Evolutionary conservation across 345 rosid genomes (phyloP).

Genomic region (Murraya paniculata): DNA sequence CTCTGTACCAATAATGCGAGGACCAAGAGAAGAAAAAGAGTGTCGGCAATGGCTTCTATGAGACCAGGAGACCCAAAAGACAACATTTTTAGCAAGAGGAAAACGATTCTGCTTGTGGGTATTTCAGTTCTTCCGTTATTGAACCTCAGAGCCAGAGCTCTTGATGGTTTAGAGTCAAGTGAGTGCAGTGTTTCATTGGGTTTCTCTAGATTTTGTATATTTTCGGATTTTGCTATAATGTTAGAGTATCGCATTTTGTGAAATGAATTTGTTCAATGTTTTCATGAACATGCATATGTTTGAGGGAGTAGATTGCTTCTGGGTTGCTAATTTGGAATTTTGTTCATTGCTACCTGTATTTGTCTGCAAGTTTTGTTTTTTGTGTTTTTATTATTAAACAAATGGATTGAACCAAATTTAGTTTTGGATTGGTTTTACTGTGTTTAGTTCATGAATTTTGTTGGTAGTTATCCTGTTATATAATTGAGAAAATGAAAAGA

Average conservation of each 20-base stretch:
- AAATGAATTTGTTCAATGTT: slow-evolving; percentile 1
- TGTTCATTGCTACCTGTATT: not conserved
- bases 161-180: slow-evolving; percentile 33
- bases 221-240: not conserved
- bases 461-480: not conserved
- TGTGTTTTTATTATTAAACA: not conserved
- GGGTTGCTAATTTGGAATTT: slow-evolving; percentile 1
- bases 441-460: not conserved
- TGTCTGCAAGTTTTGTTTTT: not conserved
- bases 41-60: slow-evolving; percentile 30
- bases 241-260: not conserved
- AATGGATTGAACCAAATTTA: not conserved
- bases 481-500: not conserved
- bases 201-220: not conserved
- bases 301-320: not conserved
- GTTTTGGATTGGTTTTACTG: not conserved
- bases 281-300: not conserved
- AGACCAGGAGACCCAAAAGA: slow-evolving; percentile 32
- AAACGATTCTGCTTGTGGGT: slow-evolving; percentile 61
- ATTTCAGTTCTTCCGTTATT: slow-evolving; percentile 68
- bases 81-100: slow-evolving; percentile 34
- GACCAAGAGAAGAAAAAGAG: slow-evolving; percentile 32
- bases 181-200: slow-evolving; percentile 17
- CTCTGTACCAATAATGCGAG: slow-evolving; percentile 32
- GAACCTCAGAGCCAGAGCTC: slow-evolving; percentile 45